Conservation (phyloP, 2,329 filamentous ascomycete genomes). For the Aspergillus sp. region DNA sequence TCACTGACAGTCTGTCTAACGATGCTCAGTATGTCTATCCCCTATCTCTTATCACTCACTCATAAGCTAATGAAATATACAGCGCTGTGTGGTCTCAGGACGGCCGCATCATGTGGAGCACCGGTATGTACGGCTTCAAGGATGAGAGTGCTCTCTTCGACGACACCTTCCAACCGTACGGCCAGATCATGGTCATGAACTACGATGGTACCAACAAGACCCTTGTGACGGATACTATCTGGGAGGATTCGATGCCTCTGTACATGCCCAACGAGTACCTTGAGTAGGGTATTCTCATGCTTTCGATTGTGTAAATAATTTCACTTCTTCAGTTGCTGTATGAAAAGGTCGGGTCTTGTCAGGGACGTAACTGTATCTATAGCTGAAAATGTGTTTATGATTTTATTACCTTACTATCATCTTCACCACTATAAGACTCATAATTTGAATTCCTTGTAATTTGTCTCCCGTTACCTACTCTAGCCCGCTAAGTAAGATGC, state of each 20-base stretch:
- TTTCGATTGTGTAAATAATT: not conserved
- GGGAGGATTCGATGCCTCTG: constrained; percentile 36
- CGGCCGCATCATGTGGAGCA: constrained; percentile 45
- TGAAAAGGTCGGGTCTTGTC: too few species aligned
- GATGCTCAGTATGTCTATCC: constrained; percentile 37
- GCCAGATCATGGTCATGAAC: constrained; percentile 50
- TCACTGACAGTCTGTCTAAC: constrained; percentile 42
- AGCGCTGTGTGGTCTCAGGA: constrained; percentile 46
- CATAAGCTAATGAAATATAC: not conserved
- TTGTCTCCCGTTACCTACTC: too few species aligned
- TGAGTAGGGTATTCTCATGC: not conserved
- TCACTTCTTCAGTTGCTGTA: not conserved
- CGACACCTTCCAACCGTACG: constrained; percentile 49
- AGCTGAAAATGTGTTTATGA: not conserved
- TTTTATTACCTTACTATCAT: too few species aligned
- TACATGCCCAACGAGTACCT: constrained; percentile 6
- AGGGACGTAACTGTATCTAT: not conserved
- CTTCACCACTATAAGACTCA: too few species aligned
- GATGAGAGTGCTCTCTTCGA: constrained; percentile 46
- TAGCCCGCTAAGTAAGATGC: too few species aligned
- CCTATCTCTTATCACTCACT: too few species aligned
- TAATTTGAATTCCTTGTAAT: too few species aligned
- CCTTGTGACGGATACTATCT: constrained; percentile 31
- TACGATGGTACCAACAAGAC: constrained; percentile 40
- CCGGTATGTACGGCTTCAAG: constrained; percentile 48